Evolutionary conservation across 2,329 filamentous ascomycete species (phyloP), one percentile per base, ranked within the genome.

Genomic region (Colletotrichum sublineola): DNA sequence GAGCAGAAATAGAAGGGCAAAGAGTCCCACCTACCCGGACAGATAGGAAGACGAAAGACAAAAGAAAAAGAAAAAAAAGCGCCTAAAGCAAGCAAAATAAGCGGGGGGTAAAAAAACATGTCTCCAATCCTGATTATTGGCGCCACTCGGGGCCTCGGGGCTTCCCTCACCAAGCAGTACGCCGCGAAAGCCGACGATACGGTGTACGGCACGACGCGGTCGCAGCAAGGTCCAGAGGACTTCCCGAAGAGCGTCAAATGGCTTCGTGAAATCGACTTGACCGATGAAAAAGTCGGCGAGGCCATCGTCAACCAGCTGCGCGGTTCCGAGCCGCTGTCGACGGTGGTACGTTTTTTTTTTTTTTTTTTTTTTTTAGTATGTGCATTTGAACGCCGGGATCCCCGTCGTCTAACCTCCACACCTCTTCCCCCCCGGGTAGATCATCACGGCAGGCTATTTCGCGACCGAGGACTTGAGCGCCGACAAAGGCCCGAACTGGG

Each of bases 401-500:
- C 18, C 63, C 48, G 31, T 55, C 65, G 46, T 55, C 72, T 31
- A 20, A 24, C 56, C 40, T 42, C 12, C 12, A 5, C 8, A 2
- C 44, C 15, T 5, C 42, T 11, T 18, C 18, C 18, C 18, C 7
- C 8, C 31, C 38, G 5, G 83, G 5, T 80, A 91, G 78, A 88
- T 94, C 77, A 89, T 94, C 75, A 90, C 89, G 3, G 92, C 92
- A 0, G 92, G 92, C 9, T 90, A 91, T 79, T 94, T 94, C 77
- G 86, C 85, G 29, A 90, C 88, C 2, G 92, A 94, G 76, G 87
- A 89, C 73, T 89, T 93, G 70, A 77, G 76, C 24, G 81, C 86
- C 63, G 84, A 83, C 11, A 82, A 83, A 68, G 84, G 89, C 2
- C 91, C 91, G 0, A 87, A 90, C 73, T 94, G 90, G 86, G 87